Base-by-base conservation (phyloP, 2,329 filamentous ascomycete genomes). In the Fusarium stilboides region DNA sequence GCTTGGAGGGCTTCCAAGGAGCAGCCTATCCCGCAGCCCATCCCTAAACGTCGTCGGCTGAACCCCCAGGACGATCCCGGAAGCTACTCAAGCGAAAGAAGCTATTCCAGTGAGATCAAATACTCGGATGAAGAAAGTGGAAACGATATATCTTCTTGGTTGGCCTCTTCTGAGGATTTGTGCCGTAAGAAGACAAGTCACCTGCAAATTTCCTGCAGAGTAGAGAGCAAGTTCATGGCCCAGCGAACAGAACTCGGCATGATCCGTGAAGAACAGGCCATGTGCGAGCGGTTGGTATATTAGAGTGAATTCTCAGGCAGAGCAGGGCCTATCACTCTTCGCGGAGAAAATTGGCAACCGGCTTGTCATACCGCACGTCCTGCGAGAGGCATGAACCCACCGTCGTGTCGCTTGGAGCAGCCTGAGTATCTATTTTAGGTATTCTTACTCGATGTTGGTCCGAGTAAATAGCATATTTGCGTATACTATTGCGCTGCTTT, bases 1-100 rank as follows among this genome's bases (percentile, higher is more conserved):
- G 42, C 49, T 45, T 64, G 52, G 65, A 51, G 52, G 34, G 44
- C 58, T 36, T 26, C 26, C 53, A 57, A 65, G 19, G 51, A 55
- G 22, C 58, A 56, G 24, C 28, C 12, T 13, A 55, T 59, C 20
- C 36, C 51, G 9, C 44, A 20, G 19, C 17, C 42, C 54, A 10
- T 17, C 20, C 22, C 15, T 63, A 17, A 24, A 10, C 15, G 31
- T 54, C 24, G 28, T 31, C 8, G 24, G 20, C 26, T 64, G 31
- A 63, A 54, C 39, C 5, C 8, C 20, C 15, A n/a, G 46, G 6
- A 14, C 15, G 14, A 28, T 40, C 3, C 6, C 8, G 20, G 13
- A 14, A 20, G 17, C 8, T 19, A 12, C 43, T 22, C 9, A 20
- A 37, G 24, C 9, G 20, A 42, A 19, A 17, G 26, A 4, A 47